Evolutionary conservation across 306 rosid genomes (phyloP).

Genomic region (Cicer cuneatum): DNA sequence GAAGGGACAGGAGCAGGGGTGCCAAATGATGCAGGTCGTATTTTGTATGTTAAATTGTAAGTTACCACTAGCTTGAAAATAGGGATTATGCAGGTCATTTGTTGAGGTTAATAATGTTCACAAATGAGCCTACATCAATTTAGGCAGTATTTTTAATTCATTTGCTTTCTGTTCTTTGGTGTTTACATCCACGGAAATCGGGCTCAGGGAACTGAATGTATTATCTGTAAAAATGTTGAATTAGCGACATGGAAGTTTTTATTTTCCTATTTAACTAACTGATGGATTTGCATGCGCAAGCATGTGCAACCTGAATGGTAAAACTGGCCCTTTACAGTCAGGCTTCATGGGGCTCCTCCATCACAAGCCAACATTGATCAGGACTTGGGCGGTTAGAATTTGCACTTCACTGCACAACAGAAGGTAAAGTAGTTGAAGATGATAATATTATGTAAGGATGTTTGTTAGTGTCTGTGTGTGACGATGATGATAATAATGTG

Average conservation of each 20-base stretch:
- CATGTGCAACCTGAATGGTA: conserved; percentile 14
- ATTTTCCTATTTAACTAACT: conserved; percentile 17
- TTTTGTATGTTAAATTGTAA: conserved; percentile 47
- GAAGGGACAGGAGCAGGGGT: conserved; percentile 51
- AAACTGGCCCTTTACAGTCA: neutral
- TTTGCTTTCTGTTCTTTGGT: neutral
- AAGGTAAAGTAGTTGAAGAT: conserved; percentile 12
- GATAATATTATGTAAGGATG: neutral
- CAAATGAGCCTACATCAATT: conserved; percentile 37
- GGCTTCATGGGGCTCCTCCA: conserved; percentile 7
- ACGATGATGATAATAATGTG: conserved; percentile 13
- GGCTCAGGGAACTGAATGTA: conserved; percentile 43
- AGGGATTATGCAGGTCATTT: conserved; percentile 52
- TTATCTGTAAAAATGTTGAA: conserved; percentile 48
- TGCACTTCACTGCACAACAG: neutral
- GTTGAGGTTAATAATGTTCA: conserved; percentile 49
- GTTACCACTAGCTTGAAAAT: conserved; percentile 51
- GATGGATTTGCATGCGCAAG: neutral
- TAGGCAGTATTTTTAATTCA: conserved; percentile 44
- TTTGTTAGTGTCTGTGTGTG: conserved; percentile 3
- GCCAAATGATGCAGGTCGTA: conserved; percentile 53
- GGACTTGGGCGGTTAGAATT: neutral
- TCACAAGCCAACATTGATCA: neutral
- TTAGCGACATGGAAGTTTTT: conserved; percentile 26
- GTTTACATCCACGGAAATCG: conserved; percentile 17